Base-by-base conservation (phyloP, 305 asterid genomes). In the Fraxinus floribunda region DNA sequence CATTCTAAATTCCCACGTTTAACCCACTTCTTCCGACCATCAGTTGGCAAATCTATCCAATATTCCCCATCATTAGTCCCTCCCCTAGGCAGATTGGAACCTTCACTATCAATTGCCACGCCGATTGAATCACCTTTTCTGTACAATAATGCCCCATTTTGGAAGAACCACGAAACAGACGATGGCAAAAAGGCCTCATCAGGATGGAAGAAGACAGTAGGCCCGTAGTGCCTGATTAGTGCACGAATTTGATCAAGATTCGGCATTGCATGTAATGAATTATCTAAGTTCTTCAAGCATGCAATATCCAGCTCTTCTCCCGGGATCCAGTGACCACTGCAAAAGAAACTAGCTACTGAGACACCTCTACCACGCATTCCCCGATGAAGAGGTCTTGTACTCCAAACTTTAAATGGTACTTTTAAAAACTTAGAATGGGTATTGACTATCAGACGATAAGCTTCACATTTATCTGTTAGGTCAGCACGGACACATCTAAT, bases 91-190 rank as follows among this genome's bases (percentile, higher is more conserved):
- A 95, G 93, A 84, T 86, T 91, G 20, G 95, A 89, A 52, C 98
- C 98, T 52, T 82, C 89, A n/a, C 81, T 55, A 82, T 93, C 95
- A 82, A 95, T 91, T 7, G 79, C 83, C 80, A 88, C 86, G 49
- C 90, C 93, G 5, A 10, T 7, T 3, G 91, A 70, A 64, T 84
- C 84, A 20, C 87, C 83, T 22, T 24, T 87, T 64, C 60, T 86
- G 82, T 79, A 91, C 86, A 95, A 80, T 38, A 90, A 49, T n/a
- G 98, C 94, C 26, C 97, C 98, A 36, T 91, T 95, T 79, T 68
- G 78, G 38, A 95, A 92, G 86, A 93, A 92, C 98, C 98, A 95
- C 2, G 92, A 87, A 82, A 93, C 97, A 15, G 98, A 93, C 78
- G 98, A 92, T 5, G 98, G 96, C 16, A 95, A 88, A 85, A 91